A percentile compares a stretch with the other conserved stretches of the same genome.
phyloP scores from a whole-genome alignment of 2,329 filamentous ascomycete genomes.

The Fusarium irregulare region DNA sequence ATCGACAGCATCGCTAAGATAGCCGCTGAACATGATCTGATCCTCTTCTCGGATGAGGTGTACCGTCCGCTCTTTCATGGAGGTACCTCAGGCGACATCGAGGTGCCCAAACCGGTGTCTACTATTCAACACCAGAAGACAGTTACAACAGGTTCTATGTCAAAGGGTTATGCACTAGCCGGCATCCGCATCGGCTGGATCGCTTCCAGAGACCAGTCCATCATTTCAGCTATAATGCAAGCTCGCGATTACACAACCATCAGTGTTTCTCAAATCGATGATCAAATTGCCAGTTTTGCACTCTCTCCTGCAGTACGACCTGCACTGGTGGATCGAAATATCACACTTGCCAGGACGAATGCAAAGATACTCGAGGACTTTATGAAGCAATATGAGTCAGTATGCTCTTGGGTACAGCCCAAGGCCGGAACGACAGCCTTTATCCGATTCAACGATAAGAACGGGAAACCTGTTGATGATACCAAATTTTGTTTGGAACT shows the following conservation, averaged over 20 bases:
- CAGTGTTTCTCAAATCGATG: conserved; percentile 83
- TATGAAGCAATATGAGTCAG: conserved; percentile 70
- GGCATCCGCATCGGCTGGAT: conserved; percentile 88
- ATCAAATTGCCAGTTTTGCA: conserved; percentile 80
- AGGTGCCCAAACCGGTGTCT: conserved; percentile 69
- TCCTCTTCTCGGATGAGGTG: conserved; percentile 81
- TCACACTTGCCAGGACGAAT: conserved; percentile 73
- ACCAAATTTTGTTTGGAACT: conserved; percentile 75
- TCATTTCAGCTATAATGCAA: conserved; percentile 72
- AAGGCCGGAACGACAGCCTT: conserved; percentile 84
- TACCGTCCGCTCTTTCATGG: conserved; percentile 86
- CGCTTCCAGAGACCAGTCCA: conserved; percentile 69
- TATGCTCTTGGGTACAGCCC: conserved; percentile 78
- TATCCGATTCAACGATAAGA: conserved; percentile 70
- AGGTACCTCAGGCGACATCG: conserved; percentile 54
- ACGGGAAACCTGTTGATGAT: conserved; percentile 74
- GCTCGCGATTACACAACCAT: conserved; percentile 88
- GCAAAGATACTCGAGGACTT: conserved; percentile 74
- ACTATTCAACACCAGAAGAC: conserved; percentile 68
- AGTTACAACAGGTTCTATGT: conserved; percentile 82
- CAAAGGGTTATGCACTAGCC: conserved; percentile 85
- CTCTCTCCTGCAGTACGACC: conserved; percentile 62
- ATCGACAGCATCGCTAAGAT: conserved; percentile 72
- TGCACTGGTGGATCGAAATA: conserved; percentile 64
- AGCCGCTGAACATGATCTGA: conserved; percentile 71